Conservation (phyloP, 306 rosid species). For the Citrullus colocynthis region DNA sequence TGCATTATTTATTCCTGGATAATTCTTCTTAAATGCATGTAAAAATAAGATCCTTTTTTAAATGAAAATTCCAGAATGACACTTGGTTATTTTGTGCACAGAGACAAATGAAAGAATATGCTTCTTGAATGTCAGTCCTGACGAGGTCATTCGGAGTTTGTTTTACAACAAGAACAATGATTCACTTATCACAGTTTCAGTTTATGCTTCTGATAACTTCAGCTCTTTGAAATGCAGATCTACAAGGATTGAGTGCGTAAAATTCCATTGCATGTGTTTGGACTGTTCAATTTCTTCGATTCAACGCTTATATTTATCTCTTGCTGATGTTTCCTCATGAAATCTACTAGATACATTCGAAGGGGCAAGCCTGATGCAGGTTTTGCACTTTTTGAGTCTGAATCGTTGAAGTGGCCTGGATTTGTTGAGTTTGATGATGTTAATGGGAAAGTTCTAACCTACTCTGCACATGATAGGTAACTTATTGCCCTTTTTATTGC, state of each 20-base stretch:
- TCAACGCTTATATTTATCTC: background rate
- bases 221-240: conserved; percentile 88
- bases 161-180: conserved; percentile 88
- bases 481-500: background rate
- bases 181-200: conserved; percentile 85
- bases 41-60: background rate
- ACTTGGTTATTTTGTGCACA: conserved; percentile 26
- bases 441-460: conserved; percentile 83
- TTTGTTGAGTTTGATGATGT: conserved; percentile 97
- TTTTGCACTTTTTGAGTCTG: conserved; percentile 80
- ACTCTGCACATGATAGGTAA: conserved; percentile 83
- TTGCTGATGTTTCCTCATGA: conserved; percentile 7
- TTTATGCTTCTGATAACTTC: conserved; percentile 90
- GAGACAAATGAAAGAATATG: conserved; percentile 81
- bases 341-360: conserved; percentile 52
- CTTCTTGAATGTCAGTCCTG: conserved; percentile 73
- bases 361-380: conserved; percentile 88
- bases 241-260: conserved; percentile 74
- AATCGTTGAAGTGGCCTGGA: conserved; percentile 91
- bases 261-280: background rate
- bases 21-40: background rate
- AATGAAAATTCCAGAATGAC: background rate
- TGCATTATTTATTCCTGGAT: background rate
- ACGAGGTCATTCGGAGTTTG: conserved; percentile 84
- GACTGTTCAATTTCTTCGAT: background rate